Evolutionary conservation across 257 asterid species (phyloP).

Genomic region (Thymus mandschuricus): DNA sequence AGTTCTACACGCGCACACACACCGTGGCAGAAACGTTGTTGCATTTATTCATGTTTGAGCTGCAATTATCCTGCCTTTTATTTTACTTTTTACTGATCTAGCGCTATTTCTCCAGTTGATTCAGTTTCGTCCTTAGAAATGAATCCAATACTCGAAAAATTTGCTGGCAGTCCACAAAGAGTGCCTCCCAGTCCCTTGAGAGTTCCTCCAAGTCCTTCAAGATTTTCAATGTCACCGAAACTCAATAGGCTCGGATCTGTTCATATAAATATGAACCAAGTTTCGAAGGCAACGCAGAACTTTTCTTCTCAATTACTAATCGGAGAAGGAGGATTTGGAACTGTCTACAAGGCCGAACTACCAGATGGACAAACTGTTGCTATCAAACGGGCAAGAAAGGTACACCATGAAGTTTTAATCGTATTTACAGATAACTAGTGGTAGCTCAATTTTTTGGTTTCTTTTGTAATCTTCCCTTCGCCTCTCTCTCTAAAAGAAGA

Average conservation of each 20-base stretch:
- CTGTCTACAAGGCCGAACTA: constrained; percentile 85
- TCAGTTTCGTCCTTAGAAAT: constrained; percentile 62
- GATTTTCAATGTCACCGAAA: constrained; percentile 91
- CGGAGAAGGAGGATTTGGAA: constrained; percentile 98
- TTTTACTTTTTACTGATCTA: constrained; percentile 22
- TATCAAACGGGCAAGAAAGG: constrained; percentile 97
- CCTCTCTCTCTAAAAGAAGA: too few species aligned
- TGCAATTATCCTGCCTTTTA: constrained; percentile 6
- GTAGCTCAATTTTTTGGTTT: background rate
- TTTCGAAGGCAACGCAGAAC: constrained; percentile 69
- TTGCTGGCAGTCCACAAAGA: constrained; percentile 60
- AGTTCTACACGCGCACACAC: background rate
- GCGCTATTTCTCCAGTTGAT: constrained; percentile 57
- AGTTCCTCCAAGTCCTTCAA: constrained; percentile 92
- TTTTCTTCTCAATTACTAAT: constrained; percentile 66
- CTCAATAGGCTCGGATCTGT: constrained; percentile 84
- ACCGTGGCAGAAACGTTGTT: background rate
- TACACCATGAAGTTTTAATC: constrained; percentile 23
- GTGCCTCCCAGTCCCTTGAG: constrained; percentile 78
- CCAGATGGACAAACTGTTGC: constrained; percentile 85
- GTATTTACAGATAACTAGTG: background rate
- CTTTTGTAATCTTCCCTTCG: background rate
- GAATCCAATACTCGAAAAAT: constrained; percentile 53
- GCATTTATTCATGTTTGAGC: constrained; percentile 10
- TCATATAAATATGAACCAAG: constrained; percentile 79